These are phyloP conservation scores for Fusarium brachygibbosum DNA, from an alignment of 2,329 filamentous ascomycete genomes.

Conservation along the genomic window DNA sequence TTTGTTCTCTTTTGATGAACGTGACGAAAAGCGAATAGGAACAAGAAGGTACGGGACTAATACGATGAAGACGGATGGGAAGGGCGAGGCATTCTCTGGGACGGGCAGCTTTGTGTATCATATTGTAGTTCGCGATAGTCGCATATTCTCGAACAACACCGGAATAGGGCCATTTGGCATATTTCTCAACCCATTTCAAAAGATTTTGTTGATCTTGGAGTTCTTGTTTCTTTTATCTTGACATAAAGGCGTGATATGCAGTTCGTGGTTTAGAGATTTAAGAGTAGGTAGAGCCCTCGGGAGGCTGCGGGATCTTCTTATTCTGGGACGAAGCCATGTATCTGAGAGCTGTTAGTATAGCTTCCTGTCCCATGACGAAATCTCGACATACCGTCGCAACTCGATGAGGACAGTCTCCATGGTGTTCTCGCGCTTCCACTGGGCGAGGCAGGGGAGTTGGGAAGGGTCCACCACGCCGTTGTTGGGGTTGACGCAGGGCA, in stretches of 20 bases:
- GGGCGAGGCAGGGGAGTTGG: conserved; percentile 85
- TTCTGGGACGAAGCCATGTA: conserved; percentile 93
- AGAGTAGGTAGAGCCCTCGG: conserved; percentile 77
- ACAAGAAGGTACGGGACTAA: conserved; percentile 35
- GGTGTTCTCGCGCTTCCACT: conserved; percentile 93
- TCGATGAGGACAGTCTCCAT: conserved; percentile 96
- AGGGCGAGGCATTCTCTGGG: conserved; percentile 21
- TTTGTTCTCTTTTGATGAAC: conserved; percentile 41
- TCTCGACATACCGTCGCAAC: conserved; percentile 74
- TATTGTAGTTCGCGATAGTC: conserved; percentile 49
- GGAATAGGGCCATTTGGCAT: conserved; percentile 35
- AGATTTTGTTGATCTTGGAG: conserved; percentile 21
- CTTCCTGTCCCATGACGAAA: background rate
- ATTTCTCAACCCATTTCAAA: conserved; percentile 29
- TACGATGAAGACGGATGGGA: conserved; percentile 34
- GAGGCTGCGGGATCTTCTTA: conserved; percentile 95
- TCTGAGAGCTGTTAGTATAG: conserved; percentile 60
- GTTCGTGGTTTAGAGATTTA: conserved; percentile 36
- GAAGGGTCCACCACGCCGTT: conserved; percentile 87
- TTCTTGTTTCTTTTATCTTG: conserved; percentile 27
- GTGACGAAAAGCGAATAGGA: conserved; percentile 42
- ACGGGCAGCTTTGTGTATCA: conserved; percentile 44
- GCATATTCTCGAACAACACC: conserved; percentile 32
- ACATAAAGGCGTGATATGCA: conserved; percentile 17
- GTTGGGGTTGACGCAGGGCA: conserved; percentile 89